Conservation (phyloP, 148 eudicot species). For the Mesembryanthemum crystallinum region DNA sequence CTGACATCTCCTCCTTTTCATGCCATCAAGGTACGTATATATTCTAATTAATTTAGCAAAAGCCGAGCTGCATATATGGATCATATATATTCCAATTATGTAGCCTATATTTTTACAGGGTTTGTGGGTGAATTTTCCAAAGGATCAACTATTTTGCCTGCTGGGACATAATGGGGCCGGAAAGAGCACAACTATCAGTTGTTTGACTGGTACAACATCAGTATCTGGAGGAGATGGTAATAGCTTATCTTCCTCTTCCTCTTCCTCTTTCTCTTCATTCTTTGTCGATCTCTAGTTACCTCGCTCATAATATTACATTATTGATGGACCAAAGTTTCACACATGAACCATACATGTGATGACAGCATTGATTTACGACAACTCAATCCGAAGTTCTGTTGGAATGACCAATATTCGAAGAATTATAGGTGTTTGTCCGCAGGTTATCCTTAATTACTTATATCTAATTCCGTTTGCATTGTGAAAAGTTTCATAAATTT, state of each 20-base stretch:
- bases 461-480: too few species aligned
- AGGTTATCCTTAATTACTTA: neutral
- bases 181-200: constrained; percentile 72
- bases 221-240: constrained; percentile 84
- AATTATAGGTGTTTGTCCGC: constrained; percentile 24
- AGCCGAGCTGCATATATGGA: too few species aligned
- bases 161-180: constrained; percentile 95
- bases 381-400: neutral
- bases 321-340: neutral
- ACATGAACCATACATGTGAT: neutral
- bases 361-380: neutral
- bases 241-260: constrained; percentile 9
- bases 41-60: neutral
- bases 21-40: constrained; percentile 40
- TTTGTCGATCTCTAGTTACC: neutral
- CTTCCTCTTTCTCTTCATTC: neutral
- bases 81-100: too few species aligned
- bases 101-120: constrained; percentile 36
- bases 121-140: constrained; percentile 64
- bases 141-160: constrained; percentile 81
- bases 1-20: constrained; percentile 55
- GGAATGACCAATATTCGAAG: constrained; percentile 1
- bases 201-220: constrained; percentile 71
- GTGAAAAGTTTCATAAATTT: too few species aligned
- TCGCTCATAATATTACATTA: neutral